Base-by-base conservation (phyloP, 2,329 filamentous ascomycete species). In the Colletotrichum paranaense region DNA sequence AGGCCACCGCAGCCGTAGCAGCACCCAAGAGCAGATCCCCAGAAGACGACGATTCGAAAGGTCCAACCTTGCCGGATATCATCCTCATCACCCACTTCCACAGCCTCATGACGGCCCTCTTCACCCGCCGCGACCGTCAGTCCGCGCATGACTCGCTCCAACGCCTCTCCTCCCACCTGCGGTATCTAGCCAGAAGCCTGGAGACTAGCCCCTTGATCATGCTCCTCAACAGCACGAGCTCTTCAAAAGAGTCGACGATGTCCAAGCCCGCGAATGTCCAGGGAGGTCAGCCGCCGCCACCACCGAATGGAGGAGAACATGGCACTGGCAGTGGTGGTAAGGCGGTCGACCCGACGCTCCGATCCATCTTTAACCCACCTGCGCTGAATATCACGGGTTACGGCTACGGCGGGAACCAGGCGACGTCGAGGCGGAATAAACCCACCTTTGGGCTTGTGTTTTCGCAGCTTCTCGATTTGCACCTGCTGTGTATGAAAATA, bases 61-160 rank as follows among this genome's bases (percentile, higher is more conserved):
- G 24, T 30, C 38, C 55, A 5, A 38, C 65, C n/a, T 66, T 77
- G 14, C 85, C 86, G 8, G 84, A 86, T 67, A 80, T 91, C 52
- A 84, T 92, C 58, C 81, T 91, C 66, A 80, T 91, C 67, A 89
- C 89, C 8, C 87, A 90, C 79, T 86, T 89, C 77, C 87, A 87
- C 2, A 76, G 82, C 19, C 82, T 91, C 4, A 83, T 91, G 24
- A 85, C 84, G 30, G 79, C 84, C 5, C 83, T 91, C 62, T 91
- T 91, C 80, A 81, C 87, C 1, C 83, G 85, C 68, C 84, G 84
- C 72, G 83, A 86, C 76, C 86, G 82, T 72, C 77, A 81, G 4
- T 77, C 82, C 53, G 89, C 89, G 1, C 89, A 91, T 79, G 77
- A 79, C 5, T 80, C 82, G 14, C 80, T 90, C n/a, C 82, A 85